Percentiles rank a stretch among this genome's conserved stretches.
phyloP scores from a whole-genome alignment of 2,329 filamentous ascomycete genomes.

The Trichophyton simii region DNA sequence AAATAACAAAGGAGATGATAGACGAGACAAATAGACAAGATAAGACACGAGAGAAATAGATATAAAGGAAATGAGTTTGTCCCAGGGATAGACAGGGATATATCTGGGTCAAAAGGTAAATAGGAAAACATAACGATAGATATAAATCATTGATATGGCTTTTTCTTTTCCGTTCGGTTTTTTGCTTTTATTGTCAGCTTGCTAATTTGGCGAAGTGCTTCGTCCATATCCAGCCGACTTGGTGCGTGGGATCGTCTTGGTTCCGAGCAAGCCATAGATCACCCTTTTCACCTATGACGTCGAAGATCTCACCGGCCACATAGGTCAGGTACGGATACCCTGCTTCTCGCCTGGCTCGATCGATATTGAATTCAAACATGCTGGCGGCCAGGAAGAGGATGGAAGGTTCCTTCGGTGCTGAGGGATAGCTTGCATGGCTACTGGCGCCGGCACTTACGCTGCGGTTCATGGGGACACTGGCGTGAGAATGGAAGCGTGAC shows the following conservation, averaged over 20 bases:
- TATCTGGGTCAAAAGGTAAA: not conserved
- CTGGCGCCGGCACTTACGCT: not conserved
- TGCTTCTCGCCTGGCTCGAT: constrained; percentile 77
- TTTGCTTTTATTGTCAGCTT: constrained; percentile 3
- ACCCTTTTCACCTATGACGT: constrained; percentile 90
- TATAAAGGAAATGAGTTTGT: not conserved
- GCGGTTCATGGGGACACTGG: constrained; percentile 12
- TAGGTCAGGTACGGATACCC: constrained; percentile 95
- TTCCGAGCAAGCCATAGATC: constrained; percentile 97
- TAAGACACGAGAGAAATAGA: not conserved
- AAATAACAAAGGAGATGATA: constrained; percentile 5
- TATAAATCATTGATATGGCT: not conserved
- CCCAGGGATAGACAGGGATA: not conserved
- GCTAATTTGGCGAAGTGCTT: constrained; percentile 70
- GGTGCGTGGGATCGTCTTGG: constrained; percentile 69
- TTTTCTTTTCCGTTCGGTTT: too few species aligned
- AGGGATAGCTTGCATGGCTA: constrained; percentile 13
- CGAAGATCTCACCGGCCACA: constrained; percentile 85
- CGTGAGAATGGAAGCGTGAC: constrained; percentile 4
- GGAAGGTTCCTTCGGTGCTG: constrained; percentile 34
- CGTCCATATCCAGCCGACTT: constrained; percentile 97
- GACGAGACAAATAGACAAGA: not conserved
- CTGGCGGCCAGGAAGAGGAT: constrained; percentile 86
- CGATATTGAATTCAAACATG: constrained; percentile 94
- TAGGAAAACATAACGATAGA: constrained; percentile 2